phyloP scores from a whole-genome alignment of 2,329 filamentous ascomycete species.

The Aureobasidium leucospermi region DNA sequence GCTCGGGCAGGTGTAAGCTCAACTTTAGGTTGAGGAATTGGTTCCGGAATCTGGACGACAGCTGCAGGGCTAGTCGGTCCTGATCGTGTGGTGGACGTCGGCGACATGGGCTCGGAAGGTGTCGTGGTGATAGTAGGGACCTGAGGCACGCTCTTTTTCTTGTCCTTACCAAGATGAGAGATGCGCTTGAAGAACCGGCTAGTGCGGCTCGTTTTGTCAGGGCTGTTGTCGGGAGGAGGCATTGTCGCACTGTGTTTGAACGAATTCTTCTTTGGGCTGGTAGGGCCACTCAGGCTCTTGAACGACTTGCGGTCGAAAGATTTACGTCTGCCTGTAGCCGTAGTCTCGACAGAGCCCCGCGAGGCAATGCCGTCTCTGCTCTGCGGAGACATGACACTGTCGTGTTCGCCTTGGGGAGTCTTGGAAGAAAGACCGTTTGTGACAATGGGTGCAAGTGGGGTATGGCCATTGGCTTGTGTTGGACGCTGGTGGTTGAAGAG shows the following conservation, averaged over 20 bases:
- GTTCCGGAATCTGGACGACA: neutral
- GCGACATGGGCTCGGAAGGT: constrained; percentile 1
- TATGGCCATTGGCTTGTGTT: constrained; percentile 14
- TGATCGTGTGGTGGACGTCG: neutral
- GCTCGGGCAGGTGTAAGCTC: neutral
- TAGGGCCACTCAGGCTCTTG: constrained; percentile 10
- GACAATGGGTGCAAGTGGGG: neutral
- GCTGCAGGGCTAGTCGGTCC: constrained; percentile 1
- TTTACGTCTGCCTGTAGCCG: constrained; percentile 6
- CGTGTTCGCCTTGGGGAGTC: neutral
- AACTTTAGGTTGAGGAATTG: neutral
- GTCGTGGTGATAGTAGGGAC: constrained; percentile 16
- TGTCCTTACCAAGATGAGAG: constrained; percentile 34
- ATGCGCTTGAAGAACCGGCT: constrained; percentile 60
- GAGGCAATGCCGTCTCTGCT: constrained; percentile 6
- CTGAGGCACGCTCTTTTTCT: constrained; percentile 41
- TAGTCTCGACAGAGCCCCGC: neutral
- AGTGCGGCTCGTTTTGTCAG: constrained; percentile 49
- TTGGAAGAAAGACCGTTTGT: neutral
- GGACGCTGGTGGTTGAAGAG: constrained; percentile 54
- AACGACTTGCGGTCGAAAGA: constrained; percentile 15
- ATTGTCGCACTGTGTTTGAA: constrained; percentile 5
- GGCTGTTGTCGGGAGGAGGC: constrained; percentile 27
- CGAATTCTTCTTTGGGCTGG: constrained; percentile 8
- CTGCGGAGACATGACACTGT: constrained; percentile 3